Evolutionary conservation across 169 alveolate species (phyloP), one percentile per base, ranked within the genome.

Genomic region (Plasmodium billcollinsi): DNA sequence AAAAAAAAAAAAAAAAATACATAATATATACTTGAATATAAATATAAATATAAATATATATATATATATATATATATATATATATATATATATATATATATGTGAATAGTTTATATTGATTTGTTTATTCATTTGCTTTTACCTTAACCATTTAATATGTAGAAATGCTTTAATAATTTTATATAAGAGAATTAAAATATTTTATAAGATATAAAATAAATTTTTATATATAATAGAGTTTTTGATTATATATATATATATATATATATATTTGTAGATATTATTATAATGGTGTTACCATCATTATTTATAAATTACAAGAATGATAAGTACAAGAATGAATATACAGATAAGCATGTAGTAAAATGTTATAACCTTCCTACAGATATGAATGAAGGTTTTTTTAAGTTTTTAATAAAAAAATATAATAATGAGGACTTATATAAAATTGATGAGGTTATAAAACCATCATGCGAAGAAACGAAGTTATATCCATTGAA

Each of bases 401-500:
- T 80, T n/a, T 71, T 80, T 45, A 29, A 67, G n/a, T 80, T 33
- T 71, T 62, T 80, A 26, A 52, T 67, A 45, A 20, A 56, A 6
- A 12, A 67, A 29, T 15, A 26, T 39, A 80, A 80, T 5, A 49
- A 80, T 58, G 63, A 58, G 15, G 21, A 39, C 7, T 67, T 33
- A 33, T 33, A 33, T 80, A 50, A 67, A 58, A 80, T 80, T 1
- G 70, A 80, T 14, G 24, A 80, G 15, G 52, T 80, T 11, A 43
- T 80, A 4, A 66, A 49, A 26, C 90, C 90, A 20, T 47, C 58
- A 26, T 24, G 56, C 29, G 83, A 80, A 54, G 90, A 80, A 49
- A 80, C 90, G 11, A 54, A 49, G 67, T n/a, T 54, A 33, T 80
- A 80, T 39, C 90, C 90, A 54, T 69, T 80, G 83, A 80, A 80